Evolutionary conservation across 108 stramenopile genomes (phyloP).

Genomic region (Pseudonitzschia multistriata): DNA sequence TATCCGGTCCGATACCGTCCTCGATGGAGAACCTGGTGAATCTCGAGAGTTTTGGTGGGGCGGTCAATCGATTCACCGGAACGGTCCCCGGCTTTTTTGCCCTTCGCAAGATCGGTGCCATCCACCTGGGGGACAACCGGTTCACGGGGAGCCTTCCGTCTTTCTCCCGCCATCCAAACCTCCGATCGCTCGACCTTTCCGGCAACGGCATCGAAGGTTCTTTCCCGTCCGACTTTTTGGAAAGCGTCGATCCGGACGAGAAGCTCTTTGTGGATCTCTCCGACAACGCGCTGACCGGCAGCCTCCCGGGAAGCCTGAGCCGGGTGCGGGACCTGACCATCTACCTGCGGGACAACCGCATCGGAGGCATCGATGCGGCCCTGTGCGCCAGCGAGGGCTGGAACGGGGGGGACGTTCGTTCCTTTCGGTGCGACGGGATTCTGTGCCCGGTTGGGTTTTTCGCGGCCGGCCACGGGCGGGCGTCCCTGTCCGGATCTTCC

Average conservation of each 20-base stretch:
- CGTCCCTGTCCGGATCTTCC: conserved; percentile 23
- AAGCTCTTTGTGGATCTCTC: conserved; percentile 44
- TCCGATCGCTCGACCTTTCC: conserved; percentile 28
- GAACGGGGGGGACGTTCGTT: conserved; percentile 69
- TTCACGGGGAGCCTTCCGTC: conserved; percentile 32
- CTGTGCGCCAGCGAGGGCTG: conserved; percentile 57
- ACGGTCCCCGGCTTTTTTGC: conserved; percentile 16
- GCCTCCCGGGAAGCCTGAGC: conserved; percentile 42
- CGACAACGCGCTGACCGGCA: conserved; percentile 24
- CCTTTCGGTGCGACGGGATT: conserved; percentile 68
- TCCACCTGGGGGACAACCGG: conserved; percentile 26
- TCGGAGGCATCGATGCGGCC: conserved; percentile 41
- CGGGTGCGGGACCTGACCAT: conserved; percentile 59
- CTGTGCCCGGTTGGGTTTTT: conserved; percentile 64
- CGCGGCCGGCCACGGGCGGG: conserved; percentile 34
- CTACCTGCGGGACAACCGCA: conserved; percentile 65
- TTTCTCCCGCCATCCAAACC: conserved; percentile 23
- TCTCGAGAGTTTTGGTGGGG: conserved; percentile 13
- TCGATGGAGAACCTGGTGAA: conserved; percentile 36
- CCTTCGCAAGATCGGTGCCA: conserved; percentile 21
- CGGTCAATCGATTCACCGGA: conserved; percentile 19
- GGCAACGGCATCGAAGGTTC: conserved; percentile 22
- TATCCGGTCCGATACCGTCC: conserved; percentile 56
- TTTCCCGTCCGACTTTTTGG: conserved; percentile 23
- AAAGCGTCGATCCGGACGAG: background rate